Conservation (phyloP, 2,329 filamentous ascomycete species). For the Westerdykella aurantiaca region DNA sequence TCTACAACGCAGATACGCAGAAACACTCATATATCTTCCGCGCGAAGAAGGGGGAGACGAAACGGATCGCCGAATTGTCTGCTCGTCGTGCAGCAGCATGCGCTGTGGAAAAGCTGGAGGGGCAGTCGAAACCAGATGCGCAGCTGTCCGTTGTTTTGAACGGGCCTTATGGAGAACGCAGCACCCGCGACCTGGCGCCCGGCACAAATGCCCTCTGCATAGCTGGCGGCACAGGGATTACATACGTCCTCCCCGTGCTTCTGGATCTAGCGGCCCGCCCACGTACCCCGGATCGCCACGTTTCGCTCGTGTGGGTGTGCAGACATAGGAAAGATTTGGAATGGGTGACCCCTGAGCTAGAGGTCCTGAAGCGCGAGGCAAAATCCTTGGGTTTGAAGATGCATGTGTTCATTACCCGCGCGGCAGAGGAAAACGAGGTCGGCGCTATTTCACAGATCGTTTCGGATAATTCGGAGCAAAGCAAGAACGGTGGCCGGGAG, state of each 20-base stretch:
- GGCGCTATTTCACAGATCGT: constrained; percentile 6
- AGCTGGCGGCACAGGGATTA: constrained; percentile 35
- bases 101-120: constrained; percentile 8
- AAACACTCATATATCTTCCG: constrained; percentile 34
- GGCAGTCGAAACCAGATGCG: constrained; percentile 9
- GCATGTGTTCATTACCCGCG: constrained; percentile 32
- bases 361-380: constrained; percentile 22
- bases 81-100: constrained; percentile 22
- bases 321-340: constrained; percentile 28
- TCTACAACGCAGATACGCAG: constrained; percentile 20
- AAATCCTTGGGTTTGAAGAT: constrained; percentile 21
- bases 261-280: constrained; percentile 22
- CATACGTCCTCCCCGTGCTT: constrained; percentile 34
- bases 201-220: constrained; percentile 32
- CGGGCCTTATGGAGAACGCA: constrained; percentile 31
- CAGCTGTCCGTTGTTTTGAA: constrained; percentile 29
- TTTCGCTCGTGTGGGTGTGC: constrained; percentile 33
- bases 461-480: constrained; percentile 16
- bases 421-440: constrained; percentile 9
- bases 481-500: constrained; percentile 3
- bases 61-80: constrained; percentile 28
- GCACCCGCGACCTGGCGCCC: constrained; percentile 16
- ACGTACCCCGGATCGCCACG: constrained; percentile 19
- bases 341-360: constrained; percentile 34
- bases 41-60: constrained; percentile 30